Base-by-base conservation (phyloP, 2,329 filamentous ascomycete species). In the Stagonosporopsis vannaccii region DNA sequence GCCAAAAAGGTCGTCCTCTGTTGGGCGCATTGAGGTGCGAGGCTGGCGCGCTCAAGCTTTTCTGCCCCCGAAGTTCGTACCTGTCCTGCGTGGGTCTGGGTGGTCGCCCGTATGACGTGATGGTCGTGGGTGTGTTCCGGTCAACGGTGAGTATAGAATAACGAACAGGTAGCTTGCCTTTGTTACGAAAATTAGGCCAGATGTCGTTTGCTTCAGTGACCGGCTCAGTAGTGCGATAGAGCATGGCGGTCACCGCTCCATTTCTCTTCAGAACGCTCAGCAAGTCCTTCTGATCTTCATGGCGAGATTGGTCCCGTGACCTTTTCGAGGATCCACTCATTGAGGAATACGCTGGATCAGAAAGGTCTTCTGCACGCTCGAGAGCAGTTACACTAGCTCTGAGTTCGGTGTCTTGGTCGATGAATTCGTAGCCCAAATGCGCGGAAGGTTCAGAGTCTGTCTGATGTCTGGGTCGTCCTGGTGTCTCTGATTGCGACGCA, bases 1-100 rank as follows among this genome's bases (percentile, higher is more conserved):
- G 50, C 45, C 75, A 67, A 7, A 60, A 20, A 25, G 80, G 78
- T 74, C 80, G 82, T n/a, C 54, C 56, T 20, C 17, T 30, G 4
- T 44, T 22, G 25, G 41, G n/a, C 13, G 35, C 26, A 23, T 36
- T 2, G 6, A n/a, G 17, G 5, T 30, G 17, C 22, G 37, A 15
- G 8, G 17, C 12, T 6, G 6, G n/a, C 17, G 28, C 20, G 8
- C 33, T 15, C 5, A n/a, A 12, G 17, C 23, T 22, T 15, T 17
- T 26, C 13, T 41, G 36, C 2, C 20, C 23, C 12, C 42, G 43
- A 30, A 26, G 17, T 13, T 30, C 28, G 35, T 36, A 42, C 25
- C 45, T 41, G 15, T 28, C 48, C 17, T 53, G 52, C 6, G 22
- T 28, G 20, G 17, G 37, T n/a, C 37, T 53, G 6, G 33, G 51